Evolutionary conservation across 2,329 filamentous ascomycete species (phyloP), one percentile per base, ranked within the genome.

Genomic region (Bipolaris oryzae): DNA sequence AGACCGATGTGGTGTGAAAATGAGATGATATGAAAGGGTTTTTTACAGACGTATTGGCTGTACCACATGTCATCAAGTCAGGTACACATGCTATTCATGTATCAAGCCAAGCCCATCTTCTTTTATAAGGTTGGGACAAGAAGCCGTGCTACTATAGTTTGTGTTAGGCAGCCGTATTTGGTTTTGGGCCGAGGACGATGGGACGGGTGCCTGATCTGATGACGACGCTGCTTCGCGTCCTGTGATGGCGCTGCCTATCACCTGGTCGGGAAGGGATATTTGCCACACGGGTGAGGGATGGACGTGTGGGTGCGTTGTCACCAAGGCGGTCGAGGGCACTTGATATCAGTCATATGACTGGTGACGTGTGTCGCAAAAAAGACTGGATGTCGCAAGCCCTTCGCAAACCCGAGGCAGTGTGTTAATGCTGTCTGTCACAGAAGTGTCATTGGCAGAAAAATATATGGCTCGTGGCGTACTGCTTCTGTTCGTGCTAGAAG

Each of bases 171-270:
- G 28, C 28, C 10, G 28, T 13, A 5, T 31, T 31, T 31, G 28
- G 28, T 11, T 31, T 31, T 31, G 28, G 28, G 28, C 10, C 10
- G 10, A 4, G 10, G 28, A 13, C 10, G 10, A 31, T 13, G 10
- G 28, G 64, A 61, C 55, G 70, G 72, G 58, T 74, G 71, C 72
- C 71, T 75, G 57, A 54, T 66, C 57, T 58, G 66, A 64, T 74
- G 66, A 75, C 71, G 73, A 74, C 70, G 70, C 69, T 66, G 57
- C 61, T 50, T 62, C 61, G 65, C 62, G 71, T 60, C 66, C 42
- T 61, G 58, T 71, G 67, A 69, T 64, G 55, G 58, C 59, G 59
- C 53, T 54, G 53, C 18, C 55, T 60, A 67, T 64, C 65, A 67
- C 58, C 49, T 52, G 62, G 46, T 20, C 31, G 28, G 35, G 18